Base-by-base conservation (phyloP, 768 basidiomycete species). In the Crucibulum laeve region DNA sequence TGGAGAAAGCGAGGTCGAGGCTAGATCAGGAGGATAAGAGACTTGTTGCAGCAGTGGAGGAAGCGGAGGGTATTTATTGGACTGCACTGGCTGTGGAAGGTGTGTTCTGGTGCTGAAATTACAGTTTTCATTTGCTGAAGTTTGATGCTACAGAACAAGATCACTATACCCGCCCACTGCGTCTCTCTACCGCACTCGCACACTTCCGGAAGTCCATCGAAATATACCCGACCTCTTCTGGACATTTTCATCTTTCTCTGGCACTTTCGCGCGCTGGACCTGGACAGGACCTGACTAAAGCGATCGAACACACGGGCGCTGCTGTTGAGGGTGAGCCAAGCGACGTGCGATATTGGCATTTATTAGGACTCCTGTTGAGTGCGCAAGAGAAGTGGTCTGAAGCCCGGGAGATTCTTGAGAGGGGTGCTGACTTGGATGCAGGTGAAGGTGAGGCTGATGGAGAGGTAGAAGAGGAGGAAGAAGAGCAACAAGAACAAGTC, bases 281-380 rank as follows among this genome's bases (percentile, higher is more conserved):
- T 1, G 64, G 69, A 3, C 81, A 84, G 19, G 75, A 88, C 49
- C 63, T 93, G 25, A 70, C 78, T n/a, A 65, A 71, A 22, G 90
- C 93, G 0, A 74, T 87, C 5, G 62, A 73, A 11, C 68, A 80
- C 40, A 87, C 89, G 0, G 80, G 84, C 4, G 55, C 68, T 3
- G 87, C 92, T 1, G 80, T 95, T 2, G 87, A 93, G 58, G 70
- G 73, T 4, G 79, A 84, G 23, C 69, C 84, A 0, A 58, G 54
- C 30, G 74, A 77, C 44, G 65, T 88, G 19, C 76, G 89, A 32
- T 85, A 87, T 42, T 97, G 93, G 94, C 95, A 97, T 62, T 76
- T 97, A 13, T 73, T 97, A 0, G 91, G 87, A 0, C 66, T 97
- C 4, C 61, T 95, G 8, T 70, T 94, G n/a, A 81, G 82, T 0